phyloP scores from a whole-genome alignment of 352 stramenopile species.

The Phytophthora ohioensis region DNA sequence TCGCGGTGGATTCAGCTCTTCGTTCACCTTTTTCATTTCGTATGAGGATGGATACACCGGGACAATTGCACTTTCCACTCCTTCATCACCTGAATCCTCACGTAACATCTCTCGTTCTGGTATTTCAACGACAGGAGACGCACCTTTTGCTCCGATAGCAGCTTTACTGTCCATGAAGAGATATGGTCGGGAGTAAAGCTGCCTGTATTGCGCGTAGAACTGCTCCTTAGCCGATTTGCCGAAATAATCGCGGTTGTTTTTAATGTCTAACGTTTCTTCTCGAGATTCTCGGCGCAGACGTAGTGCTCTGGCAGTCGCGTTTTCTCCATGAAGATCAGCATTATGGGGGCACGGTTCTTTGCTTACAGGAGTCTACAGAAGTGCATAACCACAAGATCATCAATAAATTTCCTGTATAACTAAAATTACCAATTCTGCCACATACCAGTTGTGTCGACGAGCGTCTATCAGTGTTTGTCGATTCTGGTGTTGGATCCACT shows the following conservation, averaged over 20 bases:
- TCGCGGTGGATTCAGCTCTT: slow-evolving; percentile 35
- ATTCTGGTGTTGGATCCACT: not conserved
- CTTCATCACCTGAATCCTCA: slow-evolving; percentile 29
- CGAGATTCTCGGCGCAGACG: slow-evolving; percentile 41
- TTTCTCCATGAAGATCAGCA: slow-evolving; percentile 15
- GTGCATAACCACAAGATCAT: not conserved
- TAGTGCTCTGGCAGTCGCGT: slow-evolving; percentile 32
- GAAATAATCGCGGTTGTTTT: slow-evolving; percentile 69
- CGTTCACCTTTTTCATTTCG: slow-evolving; percentile 51
- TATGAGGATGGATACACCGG: slow-evolving; percentile 54
- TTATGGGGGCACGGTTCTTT: not conserved
- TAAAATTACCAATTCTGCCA: not conserved
- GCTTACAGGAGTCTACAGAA: slow-evolving; percentile 15
- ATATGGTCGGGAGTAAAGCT: slow-evolving; percentile 72
- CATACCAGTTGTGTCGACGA: slow-evolving; percentile 18
- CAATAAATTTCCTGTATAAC: not conserved
- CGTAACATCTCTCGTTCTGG: slow-evolving; percentile 10
- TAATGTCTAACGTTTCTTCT: slow-evolving; percentile 52
- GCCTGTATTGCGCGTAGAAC: slow-evolving; percentile 74
- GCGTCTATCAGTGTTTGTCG: too few relatives aligned
- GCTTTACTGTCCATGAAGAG: slow-evolving; percentile 57
- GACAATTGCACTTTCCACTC: slow-evolving; percentile 34
- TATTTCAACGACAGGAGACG: not conserved
- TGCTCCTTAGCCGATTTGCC: slow-evolving; percentile 55
- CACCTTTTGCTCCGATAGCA: slow-evolving; percentile 3